Evolutionary conservation across 345 rosid genomes (phyloP).

Genomic region (Camelina sativa): DNA sequence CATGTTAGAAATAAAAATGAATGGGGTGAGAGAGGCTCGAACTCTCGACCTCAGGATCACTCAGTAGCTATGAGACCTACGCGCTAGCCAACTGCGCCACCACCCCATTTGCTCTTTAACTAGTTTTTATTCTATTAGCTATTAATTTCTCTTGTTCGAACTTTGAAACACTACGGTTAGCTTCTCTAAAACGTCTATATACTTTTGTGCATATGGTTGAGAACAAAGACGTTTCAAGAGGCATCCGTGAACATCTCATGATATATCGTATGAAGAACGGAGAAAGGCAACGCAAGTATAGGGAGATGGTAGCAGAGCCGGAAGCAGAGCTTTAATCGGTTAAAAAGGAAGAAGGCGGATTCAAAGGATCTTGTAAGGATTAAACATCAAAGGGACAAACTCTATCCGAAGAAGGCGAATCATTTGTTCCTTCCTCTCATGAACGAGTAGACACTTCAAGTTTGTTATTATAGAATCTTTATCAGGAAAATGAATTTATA

Average conservation of each 20-base stretch:
- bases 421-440: neutral
- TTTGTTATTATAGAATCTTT: neutral
- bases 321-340: neutral
- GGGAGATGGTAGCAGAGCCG: neutral
- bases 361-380: slow-evolving; percentile 5
- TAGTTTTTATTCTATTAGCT: neutral
- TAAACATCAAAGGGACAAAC: neutral
- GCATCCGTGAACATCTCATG: neutral
- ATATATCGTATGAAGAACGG: neutral
- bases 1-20: neutral
- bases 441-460: neutral
- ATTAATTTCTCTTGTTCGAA: too few relatives aligned
- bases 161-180: too few relatives aligned
- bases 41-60: slow-evolving; percentile 97
- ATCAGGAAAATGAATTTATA: slow-evolving; percentile 19
- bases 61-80: slow-evolving; percentile 85
- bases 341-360: neutral
- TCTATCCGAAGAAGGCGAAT: neutral
- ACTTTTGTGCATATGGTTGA: neutral
- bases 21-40: slow-evolving; percentile 97
- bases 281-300: neutral
- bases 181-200: too few relatives aligned
- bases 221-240: neutral
- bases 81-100: slow-evolving; percentile 99
- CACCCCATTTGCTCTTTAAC: slow-evolving; percentile 47